Conservation (phyloP, 176 grass and related monocot species). For the Coix lacrymajobi region DNA sequence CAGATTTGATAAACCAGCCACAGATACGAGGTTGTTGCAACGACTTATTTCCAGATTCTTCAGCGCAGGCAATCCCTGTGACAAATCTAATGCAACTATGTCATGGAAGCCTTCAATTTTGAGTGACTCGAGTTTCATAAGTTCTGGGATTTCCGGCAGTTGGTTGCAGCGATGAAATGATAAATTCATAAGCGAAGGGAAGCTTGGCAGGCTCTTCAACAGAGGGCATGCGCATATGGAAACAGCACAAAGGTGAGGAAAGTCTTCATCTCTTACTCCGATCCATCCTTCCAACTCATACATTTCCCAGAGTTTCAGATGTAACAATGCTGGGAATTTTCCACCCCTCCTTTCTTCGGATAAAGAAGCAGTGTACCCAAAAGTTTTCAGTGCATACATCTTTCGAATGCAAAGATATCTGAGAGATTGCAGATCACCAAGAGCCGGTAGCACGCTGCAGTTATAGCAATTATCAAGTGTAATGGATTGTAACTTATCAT, state of each 20-base stretch:
- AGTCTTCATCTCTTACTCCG: neutral
- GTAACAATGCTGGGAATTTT: conserved; percentile 18
- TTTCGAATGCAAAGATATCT: conserved; percentile 16
- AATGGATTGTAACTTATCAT: conserved; percentile 16
- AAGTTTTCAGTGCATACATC: conserved; percentile 8
- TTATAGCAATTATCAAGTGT: conserved; percentile 27
- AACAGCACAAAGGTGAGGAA: conserved; percentile 17
- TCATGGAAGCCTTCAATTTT: conserved; percentile 34
- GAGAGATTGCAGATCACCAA: conserved; percentile 25
- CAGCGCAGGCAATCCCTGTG: neutral
- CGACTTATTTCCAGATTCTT: conserved; percentile 32
- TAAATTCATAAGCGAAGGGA: conserved; percentile 14
- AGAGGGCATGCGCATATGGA: conserved; percentile 16
- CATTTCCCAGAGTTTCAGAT: conserved; percentile 34
- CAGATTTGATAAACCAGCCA: conserved; percentile 16
- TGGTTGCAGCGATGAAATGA: conserved; percentile 21
- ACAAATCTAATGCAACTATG: neutral
- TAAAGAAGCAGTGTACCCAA: neutral
- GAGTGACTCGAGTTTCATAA: neutral
- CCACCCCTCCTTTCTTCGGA: neutral
- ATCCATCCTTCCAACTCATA: conserved; percentile 36
- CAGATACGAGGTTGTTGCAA: conserved; percentile 21
- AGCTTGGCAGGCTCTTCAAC: conserved; percentile 21
- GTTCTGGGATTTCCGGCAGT: conserved; percentile 5
- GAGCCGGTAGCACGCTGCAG: conserved; percentile 6